These are phyloP conservation scores for Didymella pomorum DNA, from an alignment of 2,329 filamentous ascomycete species.

Conservation along the genomic window DNA sequence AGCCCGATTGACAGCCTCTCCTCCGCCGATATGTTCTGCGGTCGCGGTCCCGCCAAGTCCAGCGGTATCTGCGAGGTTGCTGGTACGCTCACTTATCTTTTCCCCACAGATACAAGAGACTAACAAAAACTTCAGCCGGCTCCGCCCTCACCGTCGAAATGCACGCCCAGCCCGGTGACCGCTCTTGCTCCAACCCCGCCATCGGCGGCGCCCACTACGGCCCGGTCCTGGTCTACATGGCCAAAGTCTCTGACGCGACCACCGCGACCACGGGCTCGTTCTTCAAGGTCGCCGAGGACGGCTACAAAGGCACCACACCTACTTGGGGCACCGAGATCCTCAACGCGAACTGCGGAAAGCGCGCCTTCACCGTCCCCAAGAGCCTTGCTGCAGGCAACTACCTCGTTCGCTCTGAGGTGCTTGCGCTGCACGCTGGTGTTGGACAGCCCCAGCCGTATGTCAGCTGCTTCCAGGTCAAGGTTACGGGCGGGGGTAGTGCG, in stretches of 20 bases:
- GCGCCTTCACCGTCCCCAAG: conserved; percentile 48
- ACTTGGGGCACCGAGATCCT: conserved; percentile 51
- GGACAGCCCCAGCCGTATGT: conserved; percentile 47
- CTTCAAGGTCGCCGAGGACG: conserved; percentile 51
- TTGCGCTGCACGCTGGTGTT: conserved; percentile 47
- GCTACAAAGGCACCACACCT: conserved; percentile 46
- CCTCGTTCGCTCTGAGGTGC: conserved; percentile 46
- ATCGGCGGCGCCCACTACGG: conserved; percentile 52
- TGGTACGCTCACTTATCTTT: conserved; percentile 29
- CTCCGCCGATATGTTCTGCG: conserved; percentile 49
- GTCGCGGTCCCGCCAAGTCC: conserved; percentile 38
- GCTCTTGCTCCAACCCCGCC: conserved; percentile 43
- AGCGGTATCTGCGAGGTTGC: conserved; percentile 45
- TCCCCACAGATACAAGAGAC: not conserved
- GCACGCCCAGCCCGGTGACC: conserved; percentile 47
- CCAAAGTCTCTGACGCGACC: conserved; percentile 48
- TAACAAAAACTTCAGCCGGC: conserved; percentile 40
- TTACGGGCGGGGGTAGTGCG: conserved; percentile 46
- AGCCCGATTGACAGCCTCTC: conserved; percentile 43
- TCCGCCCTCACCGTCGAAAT: conserved; percentile 48
- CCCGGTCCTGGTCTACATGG: conserved; percentile 50
- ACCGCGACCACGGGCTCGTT: conserved; percentile 43
- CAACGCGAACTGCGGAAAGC: conserved; percentile 51
- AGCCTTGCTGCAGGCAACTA: conserved; percentile 45
- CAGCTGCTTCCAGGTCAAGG: conserved; percentile 50